These are phyloP conservation scores for Dichomitus squalens DNA, from an alignment of 1,284 basidiomycete species.

Conservation along the genomic window DNA sequence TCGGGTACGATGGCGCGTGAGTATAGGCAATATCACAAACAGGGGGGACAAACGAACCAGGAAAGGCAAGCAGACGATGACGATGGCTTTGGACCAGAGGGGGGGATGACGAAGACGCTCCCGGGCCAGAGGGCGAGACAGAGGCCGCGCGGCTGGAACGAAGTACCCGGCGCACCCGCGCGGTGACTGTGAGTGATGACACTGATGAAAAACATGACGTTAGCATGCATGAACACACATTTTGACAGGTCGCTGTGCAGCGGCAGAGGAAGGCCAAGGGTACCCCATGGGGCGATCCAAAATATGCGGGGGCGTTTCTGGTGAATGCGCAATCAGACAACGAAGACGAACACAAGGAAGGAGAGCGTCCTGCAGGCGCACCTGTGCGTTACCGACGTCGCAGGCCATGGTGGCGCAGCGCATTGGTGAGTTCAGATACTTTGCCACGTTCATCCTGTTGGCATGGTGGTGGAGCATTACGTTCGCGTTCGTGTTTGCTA, in stretches of 20 bases:
- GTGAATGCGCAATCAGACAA: constrained; percentile 5
- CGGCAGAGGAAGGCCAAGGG: neutral
- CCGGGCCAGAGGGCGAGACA: no score
- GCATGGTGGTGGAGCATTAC: constrained; percentile 7
- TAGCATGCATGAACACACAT: no score
- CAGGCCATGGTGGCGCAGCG: neutral
- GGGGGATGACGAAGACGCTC: no score
- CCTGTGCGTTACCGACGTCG: neutral
- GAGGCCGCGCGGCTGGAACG: no score
- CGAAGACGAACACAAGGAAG: neutral
- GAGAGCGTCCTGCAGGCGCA: neutral
- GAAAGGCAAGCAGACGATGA: no score
- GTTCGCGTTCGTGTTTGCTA: neutral
- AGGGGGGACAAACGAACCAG: no score
- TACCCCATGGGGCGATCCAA: neutral
- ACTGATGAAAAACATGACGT: no score
- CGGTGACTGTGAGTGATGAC: no score
- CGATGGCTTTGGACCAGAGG: no score
- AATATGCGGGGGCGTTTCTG: neutral
- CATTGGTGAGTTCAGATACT: neutral
- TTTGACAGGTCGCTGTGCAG: neutral
- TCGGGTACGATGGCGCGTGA: no score
- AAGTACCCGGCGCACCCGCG: no score
- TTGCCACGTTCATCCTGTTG: constrained; percentile 7
- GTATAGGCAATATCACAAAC: no score